phyloP scores from a whole-genome alignment of 2,329 filamentous ascomycete genomes.

The Alternaria triticina region DNA sequence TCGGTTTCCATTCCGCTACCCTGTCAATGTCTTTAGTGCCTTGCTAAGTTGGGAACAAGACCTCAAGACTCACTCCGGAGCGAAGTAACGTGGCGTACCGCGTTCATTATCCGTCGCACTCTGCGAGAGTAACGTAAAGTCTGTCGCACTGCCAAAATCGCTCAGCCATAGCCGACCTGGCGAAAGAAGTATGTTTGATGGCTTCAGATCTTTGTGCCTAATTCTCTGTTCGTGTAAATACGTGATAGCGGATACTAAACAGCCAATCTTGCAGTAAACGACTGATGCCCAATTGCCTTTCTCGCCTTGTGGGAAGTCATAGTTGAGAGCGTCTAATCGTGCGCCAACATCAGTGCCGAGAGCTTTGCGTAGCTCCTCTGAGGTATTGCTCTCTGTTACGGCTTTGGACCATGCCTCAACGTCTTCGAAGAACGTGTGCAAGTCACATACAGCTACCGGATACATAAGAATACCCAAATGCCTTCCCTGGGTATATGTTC shows the following conservation, averaged over 20 bases:
- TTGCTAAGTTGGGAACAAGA: no score
- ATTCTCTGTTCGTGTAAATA: background rate
- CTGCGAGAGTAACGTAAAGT: background rate
- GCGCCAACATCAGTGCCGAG: no score
- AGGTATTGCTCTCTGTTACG: no score
- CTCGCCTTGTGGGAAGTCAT: background rate
- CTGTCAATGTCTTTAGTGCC: no score
- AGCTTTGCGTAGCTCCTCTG: no score
- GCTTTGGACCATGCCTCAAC: slow-evolving; percentile 16
- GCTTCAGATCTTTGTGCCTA: background rate
- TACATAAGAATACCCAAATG: slow-evolving; percentile 19
- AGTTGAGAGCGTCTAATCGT: background rate
- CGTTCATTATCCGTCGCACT: background rate
- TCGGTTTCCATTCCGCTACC: slow-evolving; percentile 8
- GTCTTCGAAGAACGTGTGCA: slow-evolving; percentile 28
- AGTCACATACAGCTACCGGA: slow-evolving; percentile 28
- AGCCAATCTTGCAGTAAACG: background rate
- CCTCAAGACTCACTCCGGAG: no score
- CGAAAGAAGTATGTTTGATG: background rate
- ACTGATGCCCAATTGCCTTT: background rate
- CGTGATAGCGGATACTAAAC: background rate
- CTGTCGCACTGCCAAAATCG: background rate
- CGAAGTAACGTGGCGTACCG: slow-evolving; percentile 22
- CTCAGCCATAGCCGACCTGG: background rate
- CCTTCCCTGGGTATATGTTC: background rate